Evolutionary conservation across 768 basidiomycete genomes (phyloP).

Genomic region (Mycena crocata): DNA sequence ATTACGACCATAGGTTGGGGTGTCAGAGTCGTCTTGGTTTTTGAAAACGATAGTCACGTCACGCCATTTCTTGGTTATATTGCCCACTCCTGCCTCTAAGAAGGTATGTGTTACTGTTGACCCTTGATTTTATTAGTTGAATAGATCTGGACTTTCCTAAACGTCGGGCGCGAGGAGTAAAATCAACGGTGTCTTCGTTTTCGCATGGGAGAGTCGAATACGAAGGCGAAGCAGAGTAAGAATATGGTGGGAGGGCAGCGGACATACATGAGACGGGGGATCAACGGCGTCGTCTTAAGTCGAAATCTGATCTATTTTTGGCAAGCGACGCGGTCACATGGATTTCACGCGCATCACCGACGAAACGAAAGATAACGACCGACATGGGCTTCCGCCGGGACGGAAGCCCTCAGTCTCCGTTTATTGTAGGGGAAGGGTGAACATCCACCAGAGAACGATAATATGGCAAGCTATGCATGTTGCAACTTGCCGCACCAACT

Average conservation of each 20-base stretch:
- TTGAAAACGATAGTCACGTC: conserved; percentile 51
- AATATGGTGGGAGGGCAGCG: conserved; percentile 28
- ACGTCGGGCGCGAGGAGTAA: conserved; percentile 47
- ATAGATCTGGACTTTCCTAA: no score
- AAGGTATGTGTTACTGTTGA: no score
- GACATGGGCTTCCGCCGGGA: no score
- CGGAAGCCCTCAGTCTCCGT: no score
- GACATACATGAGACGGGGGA: conserved; percentile 31
- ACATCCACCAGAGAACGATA: no score
- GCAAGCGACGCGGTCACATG: conserved; percentile 9
- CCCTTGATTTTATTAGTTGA: no score
- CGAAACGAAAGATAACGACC: no score
- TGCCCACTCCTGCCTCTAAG: no score
- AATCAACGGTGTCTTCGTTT: conserved; percentile 50
- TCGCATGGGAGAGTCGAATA: conserved; percentile 48
- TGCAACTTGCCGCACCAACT: no score
- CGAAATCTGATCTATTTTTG: neutral
- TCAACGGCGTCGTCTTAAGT: neutral
- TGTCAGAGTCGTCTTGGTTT: conserved; percentile 44
- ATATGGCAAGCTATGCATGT: no score
- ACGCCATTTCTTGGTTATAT: conserved; percentile 47
- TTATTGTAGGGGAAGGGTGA: no score
- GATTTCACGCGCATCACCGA: no score
- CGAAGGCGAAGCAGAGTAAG: conserved; percentile 38
- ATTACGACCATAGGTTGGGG: conserved; percentile 52